Evolutionary conservation across 805 yeast species (phyloP).

Genomic region (Candida piceae): DNA sequence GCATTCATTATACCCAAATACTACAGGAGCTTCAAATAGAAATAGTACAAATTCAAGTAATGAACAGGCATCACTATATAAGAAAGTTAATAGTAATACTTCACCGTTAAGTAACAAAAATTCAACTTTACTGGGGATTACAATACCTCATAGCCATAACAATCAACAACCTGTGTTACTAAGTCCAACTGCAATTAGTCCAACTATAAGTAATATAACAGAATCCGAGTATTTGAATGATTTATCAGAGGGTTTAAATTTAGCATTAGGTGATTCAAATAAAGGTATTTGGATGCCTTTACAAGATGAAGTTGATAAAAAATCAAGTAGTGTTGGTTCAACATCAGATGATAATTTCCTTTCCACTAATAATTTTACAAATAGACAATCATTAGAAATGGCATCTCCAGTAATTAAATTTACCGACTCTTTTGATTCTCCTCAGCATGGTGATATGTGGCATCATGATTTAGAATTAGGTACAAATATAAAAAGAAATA

Average conservation of each 20-base stretch:
- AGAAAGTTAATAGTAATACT: too few species aligned
- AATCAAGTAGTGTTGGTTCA: too few species aligned
- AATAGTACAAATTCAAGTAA: too few species aligned
- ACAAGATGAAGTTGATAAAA: conserved; percentile 1
- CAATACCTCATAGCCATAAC: too few species aligned
- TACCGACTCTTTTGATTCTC: not conserved
- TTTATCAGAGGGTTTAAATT: conserved; percentile 14
- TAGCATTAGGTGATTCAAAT: conserved; percentile 18
- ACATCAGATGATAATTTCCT: not conserved
- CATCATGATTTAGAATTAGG: conserved; percentile 12
- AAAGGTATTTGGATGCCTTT: conserved; percentile 21
- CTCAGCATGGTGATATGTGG: conserved; percentile 1
- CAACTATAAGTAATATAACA: not conserved
- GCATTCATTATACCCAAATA: too few species aligned
- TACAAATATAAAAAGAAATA: not conserved
- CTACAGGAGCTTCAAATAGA: too few species aligned
- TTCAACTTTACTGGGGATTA: too few species aligned
- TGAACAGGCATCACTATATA: too few species aligned
- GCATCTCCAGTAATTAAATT: not conserved
- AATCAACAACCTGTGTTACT: too few species aligned
- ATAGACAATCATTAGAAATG: not conserved
- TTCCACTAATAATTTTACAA: not conserved
- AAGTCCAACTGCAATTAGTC: too few species aligned
- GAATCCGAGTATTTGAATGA: conserved; percentile 1
- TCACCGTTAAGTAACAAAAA: too few species aligned